Evolutionary conservation across 768 basidiomycete genomes (phyloP), one percentile per base, ranked within the genome.

Genomic region (Termitomyces sp.): DNA sequence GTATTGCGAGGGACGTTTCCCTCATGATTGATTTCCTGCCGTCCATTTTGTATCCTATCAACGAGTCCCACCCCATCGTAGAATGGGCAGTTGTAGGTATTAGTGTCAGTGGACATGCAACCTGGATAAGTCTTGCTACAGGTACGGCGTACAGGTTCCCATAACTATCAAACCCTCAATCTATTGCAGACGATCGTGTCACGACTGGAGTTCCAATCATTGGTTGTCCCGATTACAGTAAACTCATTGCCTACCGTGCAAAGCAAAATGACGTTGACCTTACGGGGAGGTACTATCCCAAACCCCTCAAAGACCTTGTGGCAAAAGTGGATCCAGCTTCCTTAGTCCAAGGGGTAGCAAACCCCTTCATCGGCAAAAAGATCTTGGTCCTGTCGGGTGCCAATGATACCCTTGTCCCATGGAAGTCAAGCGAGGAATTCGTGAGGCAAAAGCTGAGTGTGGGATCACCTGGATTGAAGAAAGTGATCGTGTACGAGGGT

Each of bases 61-160:
- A 74, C 12, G 86, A 92, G 63, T 20, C 60, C 3, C 77, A 82
- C 30, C 68, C 66, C 13, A 79, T 95, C 40, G 77, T 73, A 5
- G 79, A 83, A 57, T 97, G 88, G 87, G 84, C 84, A 12, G 77
- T 89, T 3, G 80, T 82, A 0, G 93, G 94, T 0, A 78, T 88
- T 64, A 91, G 88, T 61, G 81, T 97, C 0, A 94, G 93, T 0
- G 93, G 93, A 0, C 92, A 97, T 68, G 80, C 91, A 0, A 79
- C 89, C 0, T 95, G 93, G 92, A 78, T 89, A 33, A 75, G 79
- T 2, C 79, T 92, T 38, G 67, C 80, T 23, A 74, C 75, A 62
- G 80, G 81, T 75, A 68, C 16, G 69, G 51, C 0, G 14, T 44
- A 14, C 33, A 1, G 20, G 46, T 33, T 26, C 23, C 6, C 18